A percentile compares a stretch with the other conserved stretches of the same genome.
Evolutionary conservation across 2,329 filamentous ascomycete species (phyloP).

Genomic region (Macrophomina phaseolina): DNA sequence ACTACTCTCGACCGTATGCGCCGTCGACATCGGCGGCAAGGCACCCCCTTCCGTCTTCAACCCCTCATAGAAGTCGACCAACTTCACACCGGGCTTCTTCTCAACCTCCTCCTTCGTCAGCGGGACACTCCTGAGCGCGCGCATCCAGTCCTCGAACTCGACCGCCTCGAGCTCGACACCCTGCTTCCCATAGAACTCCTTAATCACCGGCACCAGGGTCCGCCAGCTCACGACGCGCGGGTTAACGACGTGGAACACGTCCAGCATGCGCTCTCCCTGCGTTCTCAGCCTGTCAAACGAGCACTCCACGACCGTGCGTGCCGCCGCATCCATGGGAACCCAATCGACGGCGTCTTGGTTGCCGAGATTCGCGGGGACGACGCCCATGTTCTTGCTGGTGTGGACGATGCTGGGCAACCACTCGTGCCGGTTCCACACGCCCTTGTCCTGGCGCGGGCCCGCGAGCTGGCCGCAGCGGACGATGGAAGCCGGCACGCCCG

Average conservation of each 20-base stretch:
- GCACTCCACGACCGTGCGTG: conserved; percentile 13
- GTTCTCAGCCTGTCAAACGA: background rate
- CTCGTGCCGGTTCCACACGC: conserved; percentile 37
- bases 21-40: conserved; percentile 19
- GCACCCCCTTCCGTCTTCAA: conserved; percentile 15
- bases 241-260: conserved; percentile 27
- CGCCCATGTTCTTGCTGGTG: conserved; percentile 32
- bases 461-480: conserved; percentile 41
- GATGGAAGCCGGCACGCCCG: conserved; percentile 34
- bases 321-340: conserved; percentile 32
- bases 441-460: conserved; percentile 33
- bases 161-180: conserved; percentile 1
- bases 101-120: conserved; percentile 26
- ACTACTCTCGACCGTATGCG: conserved; percentile 8
- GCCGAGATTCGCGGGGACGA: conserved; percentile 32
- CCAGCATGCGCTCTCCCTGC: background rate
- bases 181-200: background rate
- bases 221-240: conserved; percentile 27
- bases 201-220: conserved; percentile 19
- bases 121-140: conserved; percentile 21
- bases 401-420: conserved; percentile 37
- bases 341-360: conserved; percentile 35
- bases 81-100: conserved; percentile 29
- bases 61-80: conserved; percentile 30
- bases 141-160: conserved; percentile 26